phyloP scores from a whole-genome alignment of 163 green algal species.

The Prototheca wickerhamii region DNA sequence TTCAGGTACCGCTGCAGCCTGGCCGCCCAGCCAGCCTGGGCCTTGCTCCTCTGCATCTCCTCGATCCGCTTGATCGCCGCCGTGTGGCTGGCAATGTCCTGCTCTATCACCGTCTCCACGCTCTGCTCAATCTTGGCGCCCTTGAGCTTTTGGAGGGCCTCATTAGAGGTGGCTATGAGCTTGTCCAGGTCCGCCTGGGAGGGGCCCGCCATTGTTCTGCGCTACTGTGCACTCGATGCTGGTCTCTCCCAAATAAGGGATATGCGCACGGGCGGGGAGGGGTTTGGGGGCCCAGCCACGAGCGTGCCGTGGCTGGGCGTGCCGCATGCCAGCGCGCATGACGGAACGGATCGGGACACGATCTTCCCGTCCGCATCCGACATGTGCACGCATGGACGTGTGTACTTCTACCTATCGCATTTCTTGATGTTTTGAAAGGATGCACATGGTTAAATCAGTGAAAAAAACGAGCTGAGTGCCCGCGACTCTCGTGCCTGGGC shows the following conservation, averaged over 20 bases:
- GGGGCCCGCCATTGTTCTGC: conserved; percentile 8
- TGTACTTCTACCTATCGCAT: neutral
- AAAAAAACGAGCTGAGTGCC: conserved; percentile 10
- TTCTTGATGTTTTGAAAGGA: neutral
- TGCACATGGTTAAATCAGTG: neutral
- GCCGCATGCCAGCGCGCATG: too few relatives aligned
- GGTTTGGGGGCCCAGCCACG: too few relatives aligned
- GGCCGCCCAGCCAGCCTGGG: neutral
- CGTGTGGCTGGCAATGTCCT: neutral
- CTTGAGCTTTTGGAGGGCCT: conserved; percentile 26
- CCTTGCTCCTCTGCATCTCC: neutral
- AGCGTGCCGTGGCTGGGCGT: too few relatives aligned
- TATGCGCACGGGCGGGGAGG: too few relatives aligned
- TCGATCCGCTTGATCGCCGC: neutral
- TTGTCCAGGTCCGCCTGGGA: conserved; percentile 14
- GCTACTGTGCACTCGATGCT: conserved; percentile 1
- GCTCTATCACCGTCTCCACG: neutral
- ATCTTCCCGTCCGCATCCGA: conserved; percentile 2
- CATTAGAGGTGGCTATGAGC: conserved; percentile 24
- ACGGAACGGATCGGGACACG: too few relatives aligned
- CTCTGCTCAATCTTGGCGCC: neutral
- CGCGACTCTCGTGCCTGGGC: neutral
- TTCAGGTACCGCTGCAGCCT: neutral
- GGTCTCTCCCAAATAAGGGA: too few relatives aligned
- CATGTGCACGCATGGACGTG: neutral